Base-by-base conservation (phyloP, 108 stramenopile species). In the Mayamaea pseudoterrestris region DNA sequence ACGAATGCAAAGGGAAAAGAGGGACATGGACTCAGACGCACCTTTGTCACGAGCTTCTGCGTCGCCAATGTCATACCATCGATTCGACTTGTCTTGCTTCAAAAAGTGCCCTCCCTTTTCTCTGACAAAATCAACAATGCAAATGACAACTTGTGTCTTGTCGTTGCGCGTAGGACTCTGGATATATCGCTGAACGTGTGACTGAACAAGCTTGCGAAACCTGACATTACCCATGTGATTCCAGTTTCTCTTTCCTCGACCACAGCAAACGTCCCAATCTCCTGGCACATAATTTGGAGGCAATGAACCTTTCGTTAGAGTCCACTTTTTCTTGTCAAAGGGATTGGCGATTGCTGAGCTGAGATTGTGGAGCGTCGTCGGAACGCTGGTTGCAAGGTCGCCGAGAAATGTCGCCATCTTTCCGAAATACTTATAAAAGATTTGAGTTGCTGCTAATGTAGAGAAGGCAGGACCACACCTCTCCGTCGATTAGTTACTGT, bases 181-280 rank as follows among this genome's bases (percentile, higher is more conserved):
- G 26, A 42, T 26, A 32, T 71, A 71, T 8, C 40, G 22, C 2
- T 54, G 49, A 11, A 58, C 61, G 31, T 71, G 46, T 20, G 44
- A 29, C 4, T 35, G 7, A 0, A 71, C 50, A 6, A 71, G 24
- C 20, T 65, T 43, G 3, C 69, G 63, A 23, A 71, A 55, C 30
- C 48, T 54, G n/a, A 29, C 2, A 35, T 71, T 71, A 16, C 69
- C 69, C n/a, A 23, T 36, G 24, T 51, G 50, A 21, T 36, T 51
- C 50, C 50, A 51, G 35, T 51, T 51, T 32, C 21, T 34, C 22
- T 51, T 51, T 7, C 50, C 50, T 18, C 50, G 16, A 36, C 50
- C 50, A 25, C 50, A 51, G 29, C 35, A 51, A 26, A 51, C 50
- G 21, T 51, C 50, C 13, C 18, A 18, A 37, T 8, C 12, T 5